Evolutionary conservation across 345 rosid species (phyloP).

Genomic region (Psidium friedrichsthalianum): DNA sequence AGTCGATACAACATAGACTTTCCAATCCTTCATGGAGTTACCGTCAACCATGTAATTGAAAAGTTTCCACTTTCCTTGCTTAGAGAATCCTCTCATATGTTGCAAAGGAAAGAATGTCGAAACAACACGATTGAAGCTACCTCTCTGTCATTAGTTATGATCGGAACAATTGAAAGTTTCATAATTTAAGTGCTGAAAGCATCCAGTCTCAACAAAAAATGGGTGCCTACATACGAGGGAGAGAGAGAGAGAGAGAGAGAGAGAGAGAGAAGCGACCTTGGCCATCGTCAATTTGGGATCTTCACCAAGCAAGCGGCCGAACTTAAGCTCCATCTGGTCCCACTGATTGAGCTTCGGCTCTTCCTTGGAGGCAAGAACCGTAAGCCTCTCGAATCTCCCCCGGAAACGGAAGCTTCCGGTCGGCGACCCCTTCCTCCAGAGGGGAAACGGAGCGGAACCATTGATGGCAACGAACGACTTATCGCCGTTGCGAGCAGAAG

Average conservation of each 20-base stretch:
- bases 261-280: slow-evolving; percentile 35
- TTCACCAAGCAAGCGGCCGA: slow-evolving; percentile 76
- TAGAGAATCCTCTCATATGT: neutral
- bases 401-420: slow-evolving; percentile 2
- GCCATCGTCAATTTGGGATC: slow-evolving; percentile 92
- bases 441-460: neutral
- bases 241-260: neutral
- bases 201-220: neutral
- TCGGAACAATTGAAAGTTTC: neutral
- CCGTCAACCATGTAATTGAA: neutral
- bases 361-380: slow-evolving; percentile 39
- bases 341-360: slow-evolving; percentile 50
- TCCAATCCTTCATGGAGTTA: neutral
- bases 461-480: slow-evolving; percentile 7
- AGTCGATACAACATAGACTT: neutral
- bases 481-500: slow-evolving; percentile 6
- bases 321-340: slow-evolving; percentile 94
- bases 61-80: neutral
- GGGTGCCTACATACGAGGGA: neutral
- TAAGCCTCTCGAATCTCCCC: slow-evolving; percentile 16
- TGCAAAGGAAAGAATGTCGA: neutral
- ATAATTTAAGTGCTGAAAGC: neutral
- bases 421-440: slow-evolving; percentile 5
- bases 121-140: neutral
- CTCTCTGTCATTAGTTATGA: neutral